Percentiles rank a stretch among this genome's conserved stretches.
phyloP scores from a whole-genome alignment of 805 yeast genomes.

The Saccharomycopsis olivae region DNA sequence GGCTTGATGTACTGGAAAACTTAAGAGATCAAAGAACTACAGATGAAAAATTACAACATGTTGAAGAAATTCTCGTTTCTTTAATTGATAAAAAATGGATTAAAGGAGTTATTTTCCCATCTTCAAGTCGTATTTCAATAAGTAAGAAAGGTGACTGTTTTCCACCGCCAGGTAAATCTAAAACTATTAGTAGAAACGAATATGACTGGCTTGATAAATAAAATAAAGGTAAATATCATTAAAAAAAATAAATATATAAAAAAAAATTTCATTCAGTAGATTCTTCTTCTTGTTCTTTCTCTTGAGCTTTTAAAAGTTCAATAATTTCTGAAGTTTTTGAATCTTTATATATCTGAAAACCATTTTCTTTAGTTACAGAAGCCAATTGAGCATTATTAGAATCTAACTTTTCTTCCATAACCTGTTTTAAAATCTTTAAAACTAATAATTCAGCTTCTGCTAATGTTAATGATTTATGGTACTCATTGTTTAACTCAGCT shows the following conservation, averaged over 20 bases:
- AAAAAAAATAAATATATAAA: too few relatives aligned
- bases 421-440: conserved; percentile 86
- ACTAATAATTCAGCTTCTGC: conserved; percentile 88
- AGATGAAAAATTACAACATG: conserved; percentile 1
- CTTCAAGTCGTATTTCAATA: conserved; percentile 1
- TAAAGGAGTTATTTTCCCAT: conserved; percentile 16
- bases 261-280: too few relatives aligned
- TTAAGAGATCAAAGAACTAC: not conserved
- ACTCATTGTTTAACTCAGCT: conserved; percentile 92
- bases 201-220: conserved; percentile 16
- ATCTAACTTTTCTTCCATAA: conserved; percentile 97
- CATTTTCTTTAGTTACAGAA: conserved; percentile 75
- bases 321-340: conserved; percentile 77
- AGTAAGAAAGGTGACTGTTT: conserved; percentile 15
- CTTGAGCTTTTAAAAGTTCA: conserved; percentile 62
- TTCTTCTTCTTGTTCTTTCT: conserved; percentile 31
- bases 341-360: conserved; percentile 78
- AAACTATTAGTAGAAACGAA: conserved; percentile 1
- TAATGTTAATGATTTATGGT: conserved; percentile 83
- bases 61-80: conserved; percentile 16
- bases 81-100: conserved; percentile 14
- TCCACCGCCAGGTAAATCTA: conserved; percentile 2
- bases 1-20: not conserved
- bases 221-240: not conserved
- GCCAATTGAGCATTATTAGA: conserved; percentile 93